These are phyloP conservation scores for Fusarium brevicatenulatum DNA, from an alignment of 2,329 filamentous ascomycete genomes.

Conservation along the genomic window DNA sequence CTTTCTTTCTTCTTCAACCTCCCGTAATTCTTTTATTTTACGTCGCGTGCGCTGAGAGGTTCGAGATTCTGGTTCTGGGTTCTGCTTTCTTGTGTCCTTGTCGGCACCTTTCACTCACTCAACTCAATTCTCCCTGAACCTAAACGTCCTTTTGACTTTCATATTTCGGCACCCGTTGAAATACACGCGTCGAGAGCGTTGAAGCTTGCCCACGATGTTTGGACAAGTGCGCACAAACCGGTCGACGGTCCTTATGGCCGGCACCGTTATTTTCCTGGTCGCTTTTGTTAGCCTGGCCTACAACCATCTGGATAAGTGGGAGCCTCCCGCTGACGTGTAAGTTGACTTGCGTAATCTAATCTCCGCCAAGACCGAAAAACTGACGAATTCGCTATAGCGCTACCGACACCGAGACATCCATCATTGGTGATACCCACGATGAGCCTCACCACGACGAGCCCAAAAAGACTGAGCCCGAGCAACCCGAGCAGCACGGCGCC, in stretches of 20 bases:
- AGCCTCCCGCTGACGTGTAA: conserved; percentile 41
- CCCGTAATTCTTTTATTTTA: conserved; percentile 20
- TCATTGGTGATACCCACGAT: conserved; percentile 16
- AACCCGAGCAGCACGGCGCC: conserved; percentile 9
- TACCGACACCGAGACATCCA: conserved; percentile 40
- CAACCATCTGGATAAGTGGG: conserved; percentile 47
- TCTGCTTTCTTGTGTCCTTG: conserved; percentile 28
- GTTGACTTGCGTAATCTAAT: conserved; percentile 1
- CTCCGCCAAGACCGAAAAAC: neutral
- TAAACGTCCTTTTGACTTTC: neutral
- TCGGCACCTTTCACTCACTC: conserved; percentile 34
- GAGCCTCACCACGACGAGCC: conserved; percentile 7
- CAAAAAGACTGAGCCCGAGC: conserved; percentile 13
- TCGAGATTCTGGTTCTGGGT: conserved; percentile 23
- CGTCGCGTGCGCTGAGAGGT: conserved; percentile 28
- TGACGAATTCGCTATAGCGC: conserved; percentile 20
- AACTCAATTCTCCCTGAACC: neutral
- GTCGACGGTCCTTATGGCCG: conserved; percentile 45
- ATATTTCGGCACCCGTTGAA: neutral
- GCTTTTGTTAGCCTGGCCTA: conserved; percentile 48
- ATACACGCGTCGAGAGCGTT: conserved; percentile 1
- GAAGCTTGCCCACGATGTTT: conserved; percentile 48
- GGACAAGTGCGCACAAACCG: conserved; percentile 47
- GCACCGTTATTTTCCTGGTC: conserved; percentile 47
- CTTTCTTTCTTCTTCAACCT: conserved; percentile 28